Percentiles rank a stretch among this genome's conserved stretches.
Conservation (phyloP, 2,329 filamentous ascomycete species). For the Scedosporium aurantiacum region DNA sequence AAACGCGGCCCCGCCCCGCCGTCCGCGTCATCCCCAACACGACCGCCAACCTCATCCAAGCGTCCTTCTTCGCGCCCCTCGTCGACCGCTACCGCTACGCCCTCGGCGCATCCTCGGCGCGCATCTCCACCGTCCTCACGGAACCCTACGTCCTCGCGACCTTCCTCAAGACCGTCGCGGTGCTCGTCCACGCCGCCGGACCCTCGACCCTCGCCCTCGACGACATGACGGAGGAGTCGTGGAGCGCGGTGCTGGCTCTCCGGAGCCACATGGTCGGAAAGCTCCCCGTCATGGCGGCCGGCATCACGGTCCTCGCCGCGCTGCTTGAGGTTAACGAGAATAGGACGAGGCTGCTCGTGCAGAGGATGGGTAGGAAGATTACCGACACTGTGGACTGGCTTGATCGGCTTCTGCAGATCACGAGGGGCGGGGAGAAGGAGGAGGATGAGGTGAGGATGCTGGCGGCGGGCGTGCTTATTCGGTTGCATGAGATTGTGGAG, state of each 20-base stretch:
- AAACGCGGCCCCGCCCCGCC: conserved; percentile 23
- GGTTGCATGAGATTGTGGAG: conserved; percentile 70
- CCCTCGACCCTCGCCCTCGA: conserved; percentile 66
- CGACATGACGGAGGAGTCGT: conserved; percentile 74
- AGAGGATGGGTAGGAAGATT: conserved; percentile 62
- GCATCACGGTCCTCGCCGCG: conserved; percentile 70
- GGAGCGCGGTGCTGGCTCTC: conserved; percentile 66
- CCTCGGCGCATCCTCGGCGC: conserved; percentile 27
- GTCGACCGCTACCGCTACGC: conserved; percentile 68
- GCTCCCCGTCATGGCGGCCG: conserved; percentile 55
- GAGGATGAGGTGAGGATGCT: conserved; percentile 72
- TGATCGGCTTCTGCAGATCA: conserved; percentile 57
- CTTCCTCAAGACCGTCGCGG: conserved; percentile 74
- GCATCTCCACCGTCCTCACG: conserved; percentile 50
- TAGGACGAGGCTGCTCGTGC: conserved; percentile 60
- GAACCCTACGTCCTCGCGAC: conserved; percentile 66
- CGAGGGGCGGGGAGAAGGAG: conserved; percentile 42
- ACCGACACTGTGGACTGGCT: conserved; percentile 87
- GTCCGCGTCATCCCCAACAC: conserved; percentile 59
- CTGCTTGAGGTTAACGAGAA: conserved; percentile 71
- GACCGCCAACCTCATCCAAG: conserved; percentile 63
- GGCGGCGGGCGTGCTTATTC: conserved; percentile 66
- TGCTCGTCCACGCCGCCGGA: conserved; percentile 74
- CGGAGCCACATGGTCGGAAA: conserved; percentile 51
- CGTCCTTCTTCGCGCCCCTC: conserved; percentile 78